phyloP scores from a whole-genome alignment of 257 asterid genomes.

The Capsicum pubescens region DNA sequence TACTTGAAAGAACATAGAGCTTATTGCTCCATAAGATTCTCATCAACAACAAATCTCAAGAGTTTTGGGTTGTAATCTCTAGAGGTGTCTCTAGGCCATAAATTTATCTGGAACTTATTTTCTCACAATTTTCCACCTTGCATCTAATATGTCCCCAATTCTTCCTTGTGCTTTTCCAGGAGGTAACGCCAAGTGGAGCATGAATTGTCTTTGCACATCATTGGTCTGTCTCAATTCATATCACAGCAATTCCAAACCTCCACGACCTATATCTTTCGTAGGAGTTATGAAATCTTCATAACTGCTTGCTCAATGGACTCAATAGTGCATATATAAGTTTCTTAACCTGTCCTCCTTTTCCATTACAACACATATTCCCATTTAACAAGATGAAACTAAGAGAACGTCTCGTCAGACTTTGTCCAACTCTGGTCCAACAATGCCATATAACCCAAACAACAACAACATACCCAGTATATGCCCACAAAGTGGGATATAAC shows the following conservation, averaged over 20 bases:
- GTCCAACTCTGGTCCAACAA: background rate
- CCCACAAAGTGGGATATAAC: background rate
- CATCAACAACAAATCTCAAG: too few species aligned
- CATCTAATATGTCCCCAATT: background rate
- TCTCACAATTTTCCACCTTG: too few species aligned
- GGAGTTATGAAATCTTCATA: background rate
- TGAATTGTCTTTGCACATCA: background rate
- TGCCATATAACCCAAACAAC: background rate
- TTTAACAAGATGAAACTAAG: too few species aligned
- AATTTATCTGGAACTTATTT: too few species aligned
- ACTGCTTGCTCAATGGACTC: background rate
- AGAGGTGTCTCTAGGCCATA: too few species aligned
- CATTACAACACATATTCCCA: too few species aligned
- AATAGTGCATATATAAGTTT: background rate
- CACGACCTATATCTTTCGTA: background rate
- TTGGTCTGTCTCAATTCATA: background rate
- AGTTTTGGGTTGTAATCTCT: too few species aligned
- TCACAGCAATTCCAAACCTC: background rate
- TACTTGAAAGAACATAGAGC: too few species aligned
- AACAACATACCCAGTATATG: too few species aligned
- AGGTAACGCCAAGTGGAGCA: conserved; percentile 4
- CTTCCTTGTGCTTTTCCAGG: background rate
- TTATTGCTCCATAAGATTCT: too few species aligned
- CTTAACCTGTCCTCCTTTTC: too few species aligned
- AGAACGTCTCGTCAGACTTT: too few species aligned